Evolutionary conservation across 2,329 filamentous ascomycete genomes (phyloP).

Genomic region (Penicillium sp.): DNA sequence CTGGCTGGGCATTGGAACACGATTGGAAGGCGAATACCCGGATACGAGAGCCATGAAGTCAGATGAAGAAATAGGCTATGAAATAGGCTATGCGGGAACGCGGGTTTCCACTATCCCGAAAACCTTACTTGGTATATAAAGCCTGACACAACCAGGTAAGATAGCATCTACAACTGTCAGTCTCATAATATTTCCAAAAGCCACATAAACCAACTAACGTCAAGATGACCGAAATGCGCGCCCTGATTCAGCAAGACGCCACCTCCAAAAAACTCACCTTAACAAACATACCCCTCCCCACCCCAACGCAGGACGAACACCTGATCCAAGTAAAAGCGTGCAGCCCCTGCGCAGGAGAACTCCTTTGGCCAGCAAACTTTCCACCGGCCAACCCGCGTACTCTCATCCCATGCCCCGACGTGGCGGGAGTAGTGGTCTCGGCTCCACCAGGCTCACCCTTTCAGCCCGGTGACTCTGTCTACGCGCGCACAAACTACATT

Average conservation of each 20-base stretch:
- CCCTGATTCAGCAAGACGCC: slow-evolving; percentile 1
- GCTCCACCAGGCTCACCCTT: slow-evolving; percentile 37
- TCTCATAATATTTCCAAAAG: too few species aligned
- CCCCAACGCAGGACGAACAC: slow-evolving; percentile 32
- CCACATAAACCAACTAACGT: background rate
- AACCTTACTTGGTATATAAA: background rate
- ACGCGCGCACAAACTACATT: slow-evolving; percentile 37
- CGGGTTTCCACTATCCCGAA: background rate
- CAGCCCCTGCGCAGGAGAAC: slow-evolving; percentile 46
- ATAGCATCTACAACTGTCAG: background rate
- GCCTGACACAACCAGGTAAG: background rate
- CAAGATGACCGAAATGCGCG: background rate
- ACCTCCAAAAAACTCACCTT: slow-evolving; percentile 1
- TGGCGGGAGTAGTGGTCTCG: slow-evolving; percentile 43
- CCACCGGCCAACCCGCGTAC: slow-evolving; percentile 22
- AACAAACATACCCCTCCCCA: background rate
- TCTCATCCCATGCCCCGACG: slow-evolving; percentile 46
- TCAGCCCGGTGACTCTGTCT: slow-evolving; percentile 42
- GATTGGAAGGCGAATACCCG: background rate
- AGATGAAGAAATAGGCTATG: slow-evolving; percentile 1
- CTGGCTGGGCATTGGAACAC: background rate
- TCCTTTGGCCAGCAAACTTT: slow-evolving; percentile 45
- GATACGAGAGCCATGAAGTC: background rate
- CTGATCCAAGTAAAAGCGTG: slow-evolving; percentile 44
- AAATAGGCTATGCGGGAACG: slow-evolving; percentile 2